Base-by-base conservation (phyloP, 306 rosid genomes). In the Citrullus mucosospermus region DNA sequence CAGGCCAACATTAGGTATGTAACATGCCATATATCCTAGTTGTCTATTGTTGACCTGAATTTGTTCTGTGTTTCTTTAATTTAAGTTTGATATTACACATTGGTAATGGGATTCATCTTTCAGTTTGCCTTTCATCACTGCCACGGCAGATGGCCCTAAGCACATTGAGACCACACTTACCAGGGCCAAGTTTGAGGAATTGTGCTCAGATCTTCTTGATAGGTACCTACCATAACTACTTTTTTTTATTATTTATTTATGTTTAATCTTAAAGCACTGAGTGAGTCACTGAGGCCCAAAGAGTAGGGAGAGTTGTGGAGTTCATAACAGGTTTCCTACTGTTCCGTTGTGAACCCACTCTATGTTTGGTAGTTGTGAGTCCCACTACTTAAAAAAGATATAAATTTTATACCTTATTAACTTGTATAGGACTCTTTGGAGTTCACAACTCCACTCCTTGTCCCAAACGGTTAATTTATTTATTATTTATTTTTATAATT, bases 101-200 rank as follows among this genome's bases (percentile, higher is more conserved):
- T 34, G 30, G 30, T 74, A 74, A 74, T 32, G 17, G 43, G 41
- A 13, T 2, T 75, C 30, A 25, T 44, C 14, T 51, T 38, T 43
- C 90, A 94, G 98, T 76, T 83, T 94, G 82, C 98, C 98, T 4
- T 94, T 94, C 88, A 94, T 94, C 80, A 94, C 98, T 82, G 98
- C 97, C 10, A 90, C 97, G 30, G 90, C 93, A 5, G 98, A 94
- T 71, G 98, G 98, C 43, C 98, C 98, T 53, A 94, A 94, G 85
- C 98, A 94, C 84, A 94, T 94, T 67, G 98, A 94, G 87, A 92
- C 97, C 56, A 92, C 98, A 77, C 69, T 94, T 51, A 87, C 98
- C 1, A 90, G 98, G 81, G 98, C 88, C 36, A 94, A 94, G 81
- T 94, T 94, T 38, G 98, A 94, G 85, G 98, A 94, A 67, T 77